A percentile compares a stretch with the other conserved stretches of the same genome.
Conservation (phyloP, 2,329 filamentous ascomycete genomes). For the Myriangium duriaei region DNA sequence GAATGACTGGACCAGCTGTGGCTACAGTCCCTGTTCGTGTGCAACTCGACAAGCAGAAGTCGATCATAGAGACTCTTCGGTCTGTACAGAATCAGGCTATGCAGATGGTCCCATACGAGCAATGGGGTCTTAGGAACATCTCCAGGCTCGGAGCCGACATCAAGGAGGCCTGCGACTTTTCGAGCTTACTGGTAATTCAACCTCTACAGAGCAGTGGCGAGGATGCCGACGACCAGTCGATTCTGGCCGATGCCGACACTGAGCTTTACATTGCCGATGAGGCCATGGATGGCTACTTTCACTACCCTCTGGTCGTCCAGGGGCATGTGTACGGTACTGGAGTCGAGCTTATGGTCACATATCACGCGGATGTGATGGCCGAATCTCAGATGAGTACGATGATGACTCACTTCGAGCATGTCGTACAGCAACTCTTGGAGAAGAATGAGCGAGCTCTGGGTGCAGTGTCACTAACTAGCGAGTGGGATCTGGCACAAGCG, state of each 20-base stretch:
- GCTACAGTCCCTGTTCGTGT: conserved; percentile 1
- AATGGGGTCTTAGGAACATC: conserved; percentile 1
- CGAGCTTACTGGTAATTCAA: conserved; percentile 4
- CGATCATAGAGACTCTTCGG: neutral
- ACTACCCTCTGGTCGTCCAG: conserved; percentile 24
- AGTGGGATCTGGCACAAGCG: neutral
- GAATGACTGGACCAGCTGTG: neutral
- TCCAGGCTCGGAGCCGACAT: neutral
- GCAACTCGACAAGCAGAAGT: neutral
- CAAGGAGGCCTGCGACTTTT: conserved; percentile 3
- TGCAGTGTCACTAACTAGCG: neutral
- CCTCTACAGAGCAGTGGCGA: neutral
- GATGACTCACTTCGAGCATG: conserved; percentile 20
- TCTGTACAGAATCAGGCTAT: neutral
- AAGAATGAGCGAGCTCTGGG: neutral
- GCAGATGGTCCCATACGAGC: neutral
- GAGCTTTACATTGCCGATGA: neutral
- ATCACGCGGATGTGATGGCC: conserved; percentile 20
- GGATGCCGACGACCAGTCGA: neutral
- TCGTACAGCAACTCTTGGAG: conserved; percentile 16
- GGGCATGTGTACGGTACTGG: conserved; percentile 17
- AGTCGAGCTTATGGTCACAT: conserved; percentile 21
- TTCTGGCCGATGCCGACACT: neutral
- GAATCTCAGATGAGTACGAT: conserved; percentile 20
- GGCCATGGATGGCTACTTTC: conserved; percentile 18